Conservation (phyloP, 2,329 filamentous ascomycete species). For the Onygenales sp. region DNA sequence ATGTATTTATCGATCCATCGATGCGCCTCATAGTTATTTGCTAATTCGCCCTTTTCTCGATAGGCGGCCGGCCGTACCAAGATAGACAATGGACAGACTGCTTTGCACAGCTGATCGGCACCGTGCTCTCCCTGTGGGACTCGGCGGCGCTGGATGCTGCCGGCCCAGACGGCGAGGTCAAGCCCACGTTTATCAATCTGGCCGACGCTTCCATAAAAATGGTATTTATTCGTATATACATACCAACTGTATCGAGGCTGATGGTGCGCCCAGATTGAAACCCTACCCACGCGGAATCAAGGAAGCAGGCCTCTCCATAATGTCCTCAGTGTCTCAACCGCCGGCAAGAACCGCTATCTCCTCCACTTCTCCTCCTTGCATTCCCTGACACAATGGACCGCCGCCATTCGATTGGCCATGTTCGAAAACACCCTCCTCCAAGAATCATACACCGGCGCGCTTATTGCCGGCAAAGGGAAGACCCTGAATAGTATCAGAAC, state of each 20-base stretch:
- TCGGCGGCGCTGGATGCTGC: slow-evolving; percentile 82
- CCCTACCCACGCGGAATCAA: slow-evolving; percentile 71
- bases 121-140: slow-evolving; percentile 91
- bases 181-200: slow-evolving; percentile 90
- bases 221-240: slow-evolving; percentile 44
- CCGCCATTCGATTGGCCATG: slow-evolving; percentile 85
- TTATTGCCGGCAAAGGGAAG: slow-evolving; percentile 92
- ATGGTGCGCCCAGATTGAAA: slow-evolving; percentile 59
- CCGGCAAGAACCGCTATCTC: slow-evolving; percentile 88
- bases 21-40: background rate
- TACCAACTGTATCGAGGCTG: background rate
- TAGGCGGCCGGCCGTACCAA: slow-evolving; percentile 75
- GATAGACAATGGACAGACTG: slow-evolving; percentile 93
- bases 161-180: slow-evolving; percentile 72
- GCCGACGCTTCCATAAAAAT: slow-evolving; percentile 98
- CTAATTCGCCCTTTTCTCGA: slow-evolving; percentile 19
- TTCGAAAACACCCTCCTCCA: slow-evolving; percentile 88
- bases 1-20: slow-evolving; percentile 35
- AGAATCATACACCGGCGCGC: slow-evolving; percentile 90
- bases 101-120: slow-evolving; percentile 93
- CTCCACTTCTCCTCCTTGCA: slow-evolving; percentile 94
- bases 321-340: slow-evolving; percentile 90
- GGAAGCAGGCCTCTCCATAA: slow-evolving; percentile 80
- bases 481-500: slow-evolving; percentile 77
- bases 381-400: slow-evolving; percentile 90